These are phyloP conservation scores for Penicillium concentricum DNA, from an alignment of 2,329 filamentous ascomycete genomes.

Conservation along the genomic window DNA sequence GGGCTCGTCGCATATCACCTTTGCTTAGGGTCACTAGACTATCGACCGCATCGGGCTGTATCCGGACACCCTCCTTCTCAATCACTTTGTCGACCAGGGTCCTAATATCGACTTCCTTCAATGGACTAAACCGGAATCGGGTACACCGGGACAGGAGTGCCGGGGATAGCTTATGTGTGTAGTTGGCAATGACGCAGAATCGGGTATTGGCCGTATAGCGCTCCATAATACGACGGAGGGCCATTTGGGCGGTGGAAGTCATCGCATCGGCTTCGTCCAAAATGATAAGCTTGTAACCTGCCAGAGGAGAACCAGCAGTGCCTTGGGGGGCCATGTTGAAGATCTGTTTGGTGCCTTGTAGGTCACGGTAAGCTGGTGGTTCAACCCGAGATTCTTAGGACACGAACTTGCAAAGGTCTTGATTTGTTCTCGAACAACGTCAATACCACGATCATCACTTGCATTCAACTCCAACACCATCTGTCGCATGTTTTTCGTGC, in stretches of 20 bases:
- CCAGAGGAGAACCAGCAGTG: constrained; percentile 54
- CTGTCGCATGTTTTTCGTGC: constrained; percentile 85
- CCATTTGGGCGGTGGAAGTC: constrained; percentile 99
- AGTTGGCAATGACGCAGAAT: constrained; percentile 98
- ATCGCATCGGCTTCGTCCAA: constrained; percentile 99
- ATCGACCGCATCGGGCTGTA: constrained; percentile 75
- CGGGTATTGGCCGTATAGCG: constrained; percentile 97
- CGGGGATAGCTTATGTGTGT: constrained; percentile 94
- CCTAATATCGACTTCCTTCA: constrained; percentile 85
- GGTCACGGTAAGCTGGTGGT: constrained; percentile 1
- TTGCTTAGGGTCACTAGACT: constrained; percentile 84
- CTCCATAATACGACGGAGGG: constrained; percentile 94
- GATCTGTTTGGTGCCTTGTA: constrained; percentile 79
- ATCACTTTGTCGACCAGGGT: constrained; percentile 86
- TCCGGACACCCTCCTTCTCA: constrained; percentile 79
- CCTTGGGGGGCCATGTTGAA: constrained; percentile 64
- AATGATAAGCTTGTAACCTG: constrained; percentile 91
- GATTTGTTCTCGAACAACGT: constrained; percentile 97
- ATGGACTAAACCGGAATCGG: constrained; percentile 87
- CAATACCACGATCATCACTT: constrained; percentile 94
- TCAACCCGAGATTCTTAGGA: neutral
- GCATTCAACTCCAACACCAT: constrained; percentile 99
- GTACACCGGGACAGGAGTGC: constrained; percentile 92
- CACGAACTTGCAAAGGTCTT: constrained; percentile 85
- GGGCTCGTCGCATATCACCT: constrained; percentile 90